A percentile compares a stretch with the other conserved stretches of the same genome.
Evolutionary conservation across 768 basidiomycete species (phyloP).

Genomic region (Mrakia blollopis): DNA sequence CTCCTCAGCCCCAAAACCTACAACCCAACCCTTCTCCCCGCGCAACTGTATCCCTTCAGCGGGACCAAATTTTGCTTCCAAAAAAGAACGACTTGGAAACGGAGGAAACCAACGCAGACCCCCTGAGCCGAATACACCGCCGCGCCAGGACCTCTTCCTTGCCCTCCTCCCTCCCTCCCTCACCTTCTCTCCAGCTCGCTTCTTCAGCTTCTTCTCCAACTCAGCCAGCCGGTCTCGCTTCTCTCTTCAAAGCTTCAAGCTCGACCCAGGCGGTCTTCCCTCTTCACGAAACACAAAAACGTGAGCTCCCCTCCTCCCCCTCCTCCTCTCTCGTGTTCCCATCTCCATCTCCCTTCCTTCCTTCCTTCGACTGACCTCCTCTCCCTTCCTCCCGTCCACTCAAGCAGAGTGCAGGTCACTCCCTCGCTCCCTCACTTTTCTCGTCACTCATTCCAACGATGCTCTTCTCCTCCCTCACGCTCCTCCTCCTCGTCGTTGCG

Average conservation of each 20-base stretch:
- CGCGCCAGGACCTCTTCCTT: background rate
- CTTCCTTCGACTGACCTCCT: background rate
- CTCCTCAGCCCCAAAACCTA: too few relatives aligned
- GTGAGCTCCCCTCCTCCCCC: background rate
- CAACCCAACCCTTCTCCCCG: too few relatives aligned
- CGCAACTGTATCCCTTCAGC: too few relatives aligned
- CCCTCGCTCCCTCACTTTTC: too few relatives aligned
- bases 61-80: too few relatives aligned
- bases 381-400: background rate
- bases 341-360: too few relatives aligned
- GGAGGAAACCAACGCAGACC: too few relatives aligned
- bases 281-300: too few relatives aligned
- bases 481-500: background rate
- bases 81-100: too few relatives aligned
- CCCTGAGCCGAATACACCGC: too few relatives aligned
- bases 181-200: background rate
- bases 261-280: background rate
- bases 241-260: background rate
- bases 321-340: background rate
- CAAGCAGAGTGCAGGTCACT: background rate
- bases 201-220: background rate
- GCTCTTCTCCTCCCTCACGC: background rate
- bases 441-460: background rate
- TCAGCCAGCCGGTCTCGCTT: background rate
- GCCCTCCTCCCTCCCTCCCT: background rate